Percentiles rank a stretch among this genome's conserved stretches.
These are phyloP conservation scores for Jamesozyma piceae DNA, from an alignment of 805 yeast species.

Conservation along the genomic window DNA sequence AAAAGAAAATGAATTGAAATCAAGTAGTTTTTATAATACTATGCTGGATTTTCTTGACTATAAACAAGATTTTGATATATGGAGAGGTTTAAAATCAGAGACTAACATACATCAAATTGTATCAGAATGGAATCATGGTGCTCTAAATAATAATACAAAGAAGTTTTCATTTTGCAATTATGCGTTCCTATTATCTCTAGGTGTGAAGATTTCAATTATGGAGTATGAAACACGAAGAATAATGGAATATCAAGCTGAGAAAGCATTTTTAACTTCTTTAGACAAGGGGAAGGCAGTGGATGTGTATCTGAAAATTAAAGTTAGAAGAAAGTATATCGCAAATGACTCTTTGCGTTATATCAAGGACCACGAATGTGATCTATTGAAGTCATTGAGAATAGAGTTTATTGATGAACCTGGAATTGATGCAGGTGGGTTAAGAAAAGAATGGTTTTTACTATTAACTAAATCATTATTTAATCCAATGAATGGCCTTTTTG, in stretches of 20 bases:
- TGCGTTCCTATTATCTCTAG: conserved; percentile 75
- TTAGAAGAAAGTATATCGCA: conserved; percentile 58
- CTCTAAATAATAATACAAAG: conserved; percentile 3
- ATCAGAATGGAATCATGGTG: background rate
- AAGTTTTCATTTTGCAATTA: conserved; percentile 57
- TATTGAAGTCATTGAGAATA: conserved; percentile 66
- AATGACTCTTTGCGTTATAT: conserved; percentile 66
- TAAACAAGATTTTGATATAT: conserved; percentile 70
- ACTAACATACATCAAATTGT: background rate
- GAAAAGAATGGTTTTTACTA: conserved; percentile 86
- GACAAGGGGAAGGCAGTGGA: conserved; percentile 53
- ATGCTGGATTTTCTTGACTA: conserved; percentile 73
- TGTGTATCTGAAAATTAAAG: conserved; percentile 57
- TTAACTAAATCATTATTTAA: conserved; percentile 62
- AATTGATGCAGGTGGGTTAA: conserved; percentile 88
- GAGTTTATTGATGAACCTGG: conserved; percentile 87
- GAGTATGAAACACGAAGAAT: conserved; percentile 72
- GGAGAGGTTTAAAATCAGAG: conserved; percentile 34
- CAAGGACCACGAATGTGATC: conserved; percentile 44
- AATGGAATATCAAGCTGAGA: conserved; percentile 84
- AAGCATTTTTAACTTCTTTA: conserved; percentile 71
- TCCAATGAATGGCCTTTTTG: conserved; percentile 59
- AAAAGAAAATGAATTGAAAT: conserved; percentile 24
- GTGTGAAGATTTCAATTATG: conserved; percentile 68
- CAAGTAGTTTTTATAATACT: conserved; percentile 52